Evolutionary conservation across 768 basidiomycete genomes (phyloP).

Genomic region (Mycena capillaripes): DNA sequence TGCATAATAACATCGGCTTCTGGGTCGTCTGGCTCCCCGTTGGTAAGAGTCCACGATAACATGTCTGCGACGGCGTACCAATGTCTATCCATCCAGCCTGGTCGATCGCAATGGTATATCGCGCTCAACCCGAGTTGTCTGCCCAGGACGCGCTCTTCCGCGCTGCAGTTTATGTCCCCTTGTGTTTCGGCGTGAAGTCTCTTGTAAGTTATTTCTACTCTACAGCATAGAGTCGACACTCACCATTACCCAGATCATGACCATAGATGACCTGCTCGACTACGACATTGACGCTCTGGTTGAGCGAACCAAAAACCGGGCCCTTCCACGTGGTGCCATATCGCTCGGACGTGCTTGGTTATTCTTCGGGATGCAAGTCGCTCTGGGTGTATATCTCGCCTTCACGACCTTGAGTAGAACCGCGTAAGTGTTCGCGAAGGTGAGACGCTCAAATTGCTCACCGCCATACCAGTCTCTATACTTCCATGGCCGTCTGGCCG

Average conservation of each 20-base stretch:
- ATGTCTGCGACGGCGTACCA: background rate
- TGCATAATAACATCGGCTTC: slow-evolving; percentile 49
- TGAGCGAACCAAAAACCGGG: slow-evolving; percentile 41
- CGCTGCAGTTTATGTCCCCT: slow-evolving; percentile 41
- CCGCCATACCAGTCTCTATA: slow-evolving; percentile 29
- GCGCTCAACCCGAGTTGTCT: slow-evolving; percentile 38
- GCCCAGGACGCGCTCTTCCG: slow-evolving; percentile 33
- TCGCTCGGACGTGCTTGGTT: slow-evolving; percentile 43
- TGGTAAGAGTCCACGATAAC: slow-evolving; percentile 22
- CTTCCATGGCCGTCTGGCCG: slow-evolving; percentile 45
- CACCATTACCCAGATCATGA: slow-evolving; percentile 43
- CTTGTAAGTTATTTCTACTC: slow-evolving; percentile 36
- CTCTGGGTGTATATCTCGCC: slow-evolving; percentile 39
- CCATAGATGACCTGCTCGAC: slow-evolving; percentile 48
- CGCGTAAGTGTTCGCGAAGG: slow-evolving; percentile 26
- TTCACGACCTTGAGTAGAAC: slow-evolving; percentile 30
- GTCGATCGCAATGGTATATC: slow-evolving; percentile 49
- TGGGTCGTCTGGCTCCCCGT: slow-evolving; percentile 47
- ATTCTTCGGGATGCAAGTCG: slow-evolving; percentile 42
- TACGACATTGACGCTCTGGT: slow-evolving; percentile 45
- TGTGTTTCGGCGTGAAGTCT: slow-evolving; percentile 48
- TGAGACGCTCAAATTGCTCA: background rate
- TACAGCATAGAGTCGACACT: background rate
- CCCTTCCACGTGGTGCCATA: slow-evolving; percentile 46
- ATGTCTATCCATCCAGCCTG: slow-evolving; percentile 36